Evolutionary conservation across 2,329 filamentous ascomycete species (phyloP).

Genomic region (Trichoderma sp.): DNA sequence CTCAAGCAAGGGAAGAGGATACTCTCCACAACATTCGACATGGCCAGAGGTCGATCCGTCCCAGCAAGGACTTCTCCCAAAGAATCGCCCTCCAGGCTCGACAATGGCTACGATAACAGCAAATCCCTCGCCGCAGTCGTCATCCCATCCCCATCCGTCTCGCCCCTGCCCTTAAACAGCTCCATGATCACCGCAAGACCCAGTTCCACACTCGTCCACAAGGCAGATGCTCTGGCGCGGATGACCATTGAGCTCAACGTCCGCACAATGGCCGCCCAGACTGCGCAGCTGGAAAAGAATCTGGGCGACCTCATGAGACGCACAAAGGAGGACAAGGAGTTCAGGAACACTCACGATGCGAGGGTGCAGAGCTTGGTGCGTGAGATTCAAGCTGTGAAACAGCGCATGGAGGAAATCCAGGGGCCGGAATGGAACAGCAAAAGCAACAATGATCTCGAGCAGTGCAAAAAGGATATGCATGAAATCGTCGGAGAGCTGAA

Average conservation of each 20-base stretch:
- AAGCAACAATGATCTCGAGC: slow-evolving; percentile 26
- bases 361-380: slow-evolving; percentile 38
- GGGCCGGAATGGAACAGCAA: neutral
- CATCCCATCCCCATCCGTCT: neutral
- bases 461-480: slow-evolving; percentile 32
- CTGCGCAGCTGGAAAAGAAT: slow-evolving; percentile 39
- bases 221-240: slow-evolving; percentile 42
- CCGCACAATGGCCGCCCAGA: slow-evolving; percentile 37
- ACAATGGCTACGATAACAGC: neutral
- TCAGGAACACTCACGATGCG: slow-evolving; percentile 38
- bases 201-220: slow-evolving; percentile 31
- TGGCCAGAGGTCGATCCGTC: slow-evolving; percentile 26
- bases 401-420: slow-evolving; percentile 33
- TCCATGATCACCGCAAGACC: neutral
- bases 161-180: neutral
- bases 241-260: slow-evolving; percentile 46
- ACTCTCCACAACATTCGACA: neutral
- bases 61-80: slow-evolving; percentile 3
- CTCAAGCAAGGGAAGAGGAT: neutral
- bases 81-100: neutral
- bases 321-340: slow-evolving; percentile 38
- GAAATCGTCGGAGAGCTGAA: slow-evolving; percentile 31
- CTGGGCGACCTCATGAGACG: slow-evolving; percentile 36
- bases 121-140: neutral
- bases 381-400: slow-evolving; percentile 41